These are phyloP conservation scores for Bipolaris gigantea DNA, from an alignment of 2,329 filamentous ascomycete species.

Conservation along the genomic window DNA sequence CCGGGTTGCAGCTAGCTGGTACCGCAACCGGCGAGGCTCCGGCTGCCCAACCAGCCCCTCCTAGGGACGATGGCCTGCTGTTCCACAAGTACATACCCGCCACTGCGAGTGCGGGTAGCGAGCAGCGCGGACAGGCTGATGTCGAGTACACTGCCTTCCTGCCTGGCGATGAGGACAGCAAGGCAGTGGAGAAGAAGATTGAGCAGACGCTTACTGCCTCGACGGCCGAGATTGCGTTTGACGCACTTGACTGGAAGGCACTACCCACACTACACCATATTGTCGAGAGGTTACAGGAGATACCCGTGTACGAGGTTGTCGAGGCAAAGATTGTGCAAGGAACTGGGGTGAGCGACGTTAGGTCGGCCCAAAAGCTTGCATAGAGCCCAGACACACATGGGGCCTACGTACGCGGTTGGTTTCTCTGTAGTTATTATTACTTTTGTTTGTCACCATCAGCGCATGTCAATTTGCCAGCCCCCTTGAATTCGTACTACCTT, in stretches of 20 bases:
- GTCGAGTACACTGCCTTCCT: conserved; percentile 57
- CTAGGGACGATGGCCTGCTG: conserved; percentile 54
- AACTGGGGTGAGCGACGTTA: conserved; percentile 55
- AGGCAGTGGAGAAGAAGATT: conserved; percentile 38
- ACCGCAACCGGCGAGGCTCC: conserved; percentile 5
- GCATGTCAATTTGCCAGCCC: not conserved
- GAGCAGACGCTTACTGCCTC: conserved; percentile 43
- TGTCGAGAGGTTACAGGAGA: conserved; percentile 54
- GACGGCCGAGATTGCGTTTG: conserved; percentile 53
- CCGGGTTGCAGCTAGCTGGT: conserved; percentile 18
- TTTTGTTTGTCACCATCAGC: too few species aligned
- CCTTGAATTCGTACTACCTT: not conserved
- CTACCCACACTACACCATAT: conserved; percentile 66
- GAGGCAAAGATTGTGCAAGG: conserved; percentile 60
- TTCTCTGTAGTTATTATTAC: too few species aligned
- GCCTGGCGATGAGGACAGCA: conserved; percentile 37
- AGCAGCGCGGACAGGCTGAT: conserved; percentile 54
- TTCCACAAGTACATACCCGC: conserved; percentile 61
- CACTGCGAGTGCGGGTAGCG: conserved; percentile 48
- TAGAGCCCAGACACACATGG: too few species aligned
- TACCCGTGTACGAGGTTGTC: conserved; percentile 61
- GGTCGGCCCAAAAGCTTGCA: conserved; percentile 24
- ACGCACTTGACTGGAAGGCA: conserved; percentile 55
- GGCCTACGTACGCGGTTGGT: too few species aligned
- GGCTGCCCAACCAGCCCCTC: not conserved